Evolutionary conservation across 139 green algal species (phyloP).

Genomic region (Auxenochlorella protothecoides): DNA sequence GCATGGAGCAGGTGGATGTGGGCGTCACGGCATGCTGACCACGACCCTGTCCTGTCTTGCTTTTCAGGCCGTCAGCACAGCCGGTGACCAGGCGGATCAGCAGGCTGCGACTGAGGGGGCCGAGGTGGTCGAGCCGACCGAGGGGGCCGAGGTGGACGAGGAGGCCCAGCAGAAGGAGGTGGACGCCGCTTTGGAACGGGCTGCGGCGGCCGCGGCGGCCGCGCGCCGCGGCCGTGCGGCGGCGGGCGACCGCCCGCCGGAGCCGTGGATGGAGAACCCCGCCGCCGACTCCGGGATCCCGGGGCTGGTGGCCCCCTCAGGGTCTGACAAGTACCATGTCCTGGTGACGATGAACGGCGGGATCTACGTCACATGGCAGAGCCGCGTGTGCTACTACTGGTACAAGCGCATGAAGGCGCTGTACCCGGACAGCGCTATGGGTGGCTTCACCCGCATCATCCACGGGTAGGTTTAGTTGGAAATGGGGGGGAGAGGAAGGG

Average conservation of each 20-base stretch:
- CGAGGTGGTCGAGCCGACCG: too few species aligned
- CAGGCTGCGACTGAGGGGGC: too few species aligned
- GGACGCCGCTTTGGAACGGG: too few species aligned
- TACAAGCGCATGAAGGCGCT: conserved; percentile 36
- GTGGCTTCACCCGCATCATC: conserved; percentile 60
- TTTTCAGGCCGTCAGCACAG: too few species aligned
- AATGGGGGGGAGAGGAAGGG: too few species aligned
- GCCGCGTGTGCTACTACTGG: conserved; percentile 49
- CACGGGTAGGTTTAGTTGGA: conserved; percentile 19
- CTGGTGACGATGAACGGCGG: conserved; percentile 14
- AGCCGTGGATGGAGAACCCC: background rate
- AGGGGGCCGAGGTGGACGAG: background rate
- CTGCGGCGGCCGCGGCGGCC: too few species aligned
- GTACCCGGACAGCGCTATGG: conserved; percentile 40
- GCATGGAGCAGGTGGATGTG: too few species aligned
- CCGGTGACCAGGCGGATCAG: too few species aligned
- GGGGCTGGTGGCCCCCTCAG: background rate
- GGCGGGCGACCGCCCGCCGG: background rate
- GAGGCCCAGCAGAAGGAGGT: background rate
- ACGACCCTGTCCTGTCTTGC: too few species aligned
- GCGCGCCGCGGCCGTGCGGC: background rate
- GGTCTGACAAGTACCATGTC: conserved; percentile 35
- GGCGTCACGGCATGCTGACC: too few species aligned
- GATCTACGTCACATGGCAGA: conserved; percentile 50
- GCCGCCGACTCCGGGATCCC: background rate